phyloP scores from a whole-genome alignment of 495 filamentous ascomycete genomes.

The Lasiosphaeris hirsuta region DNA sequence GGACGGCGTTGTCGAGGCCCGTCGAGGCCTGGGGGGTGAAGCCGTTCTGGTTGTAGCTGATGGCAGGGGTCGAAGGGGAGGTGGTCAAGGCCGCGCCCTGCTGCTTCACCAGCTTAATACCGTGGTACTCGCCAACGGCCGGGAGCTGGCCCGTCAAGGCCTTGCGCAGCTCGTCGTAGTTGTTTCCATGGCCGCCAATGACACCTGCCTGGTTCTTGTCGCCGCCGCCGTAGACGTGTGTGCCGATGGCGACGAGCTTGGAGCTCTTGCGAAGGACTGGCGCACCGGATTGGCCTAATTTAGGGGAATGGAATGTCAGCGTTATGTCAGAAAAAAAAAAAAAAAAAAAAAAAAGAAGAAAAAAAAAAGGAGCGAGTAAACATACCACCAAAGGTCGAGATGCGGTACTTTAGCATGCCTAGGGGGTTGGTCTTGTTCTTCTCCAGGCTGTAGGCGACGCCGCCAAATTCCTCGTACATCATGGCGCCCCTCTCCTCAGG shows the following conservation, averaged over 20 bases:
- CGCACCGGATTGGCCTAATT: conserved; percentile 36
- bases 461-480: conserved; percentile 40
- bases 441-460: too few species aligned
- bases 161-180: conserved; percentile 27
- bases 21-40: not conserved
- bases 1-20: not conserved
- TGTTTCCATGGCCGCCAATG: conserved; percentile 31
- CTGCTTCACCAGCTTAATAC: conserved; percentile 20
- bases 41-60: not conserved
- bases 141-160: conserved; percentile 8
- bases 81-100: too few species aligned
- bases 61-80: too few species aligned
- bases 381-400: conserved; percentile 38
- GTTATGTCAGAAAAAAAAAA: too few species aligned
- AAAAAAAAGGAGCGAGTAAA: too few species aligned
- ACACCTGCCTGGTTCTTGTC: conserved; percentile 30
- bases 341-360: too few species aligned
- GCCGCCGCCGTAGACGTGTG: conserved; percentile 33
- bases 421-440: conserved; percentile 12
- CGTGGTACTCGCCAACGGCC: conserved; percentile 10
- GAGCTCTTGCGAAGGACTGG: conserved; percentile 31
- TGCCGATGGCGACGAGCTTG: conserved; percentile 26
- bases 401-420: conserved; percentile 37
- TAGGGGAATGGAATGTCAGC: too few species aligned
- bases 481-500: conserved; percentile 34